Evolutionary conservation across 2,329 filamentous ascomycete genomes (phyloP), one percentile per base, ranked within the genome.

Genomic region (Talaromyces islandicus): DNA sequence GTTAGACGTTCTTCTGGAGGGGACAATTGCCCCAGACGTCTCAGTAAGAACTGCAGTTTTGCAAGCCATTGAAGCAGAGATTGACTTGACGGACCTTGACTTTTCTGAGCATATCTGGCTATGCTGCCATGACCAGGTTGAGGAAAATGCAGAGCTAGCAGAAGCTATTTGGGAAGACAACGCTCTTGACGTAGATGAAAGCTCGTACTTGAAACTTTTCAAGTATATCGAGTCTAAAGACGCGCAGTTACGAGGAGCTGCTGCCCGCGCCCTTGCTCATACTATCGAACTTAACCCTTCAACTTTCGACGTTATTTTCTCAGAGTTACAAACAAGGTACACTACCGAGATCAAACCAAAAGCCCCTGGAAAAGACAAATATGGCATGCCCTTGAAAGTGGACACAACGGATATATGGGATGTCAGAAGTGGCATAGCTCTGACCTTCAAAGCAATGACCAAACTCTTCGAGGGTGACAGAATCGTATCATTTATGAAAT

Each of bases 121-220:
- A 48, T 90, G 90, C 50, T 93, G 88, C 69, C 92, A 99, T 68
- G 94, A 99, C 65, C 91, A 96, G 67, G 85, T 91, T 21, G 85
- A 89, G 50, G 92, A 97, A 71, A 97, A 97, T 68, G 84, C 83
- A 9, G 90, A 92, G 52, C 80, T 96, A 57, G 93, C 90, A 7
- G 84, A 82, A 56, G 90, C 93, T 12, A 96, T 99, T 38, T 99
- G 94, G 94, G 91, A 96, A 69, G 94, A 97, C 69, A 96, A 93
- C 70, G 88, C 85, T 7, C 88, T 97, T 62, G 78, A 88, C 62
- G 77, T 93, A 12, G 83, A 85, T 1, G 78, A 84, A 21, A 81
- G 88, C 7, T 83, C 90, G 9, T 85, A 90, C 7, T 73, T 81
- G 60, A 84, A 82, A 66, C 87, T 92, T 69, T 77, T 96, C 54